Conservation (phyloP, 805 yeast genomes). For the Nakazawaea anatomiae region DNA sequence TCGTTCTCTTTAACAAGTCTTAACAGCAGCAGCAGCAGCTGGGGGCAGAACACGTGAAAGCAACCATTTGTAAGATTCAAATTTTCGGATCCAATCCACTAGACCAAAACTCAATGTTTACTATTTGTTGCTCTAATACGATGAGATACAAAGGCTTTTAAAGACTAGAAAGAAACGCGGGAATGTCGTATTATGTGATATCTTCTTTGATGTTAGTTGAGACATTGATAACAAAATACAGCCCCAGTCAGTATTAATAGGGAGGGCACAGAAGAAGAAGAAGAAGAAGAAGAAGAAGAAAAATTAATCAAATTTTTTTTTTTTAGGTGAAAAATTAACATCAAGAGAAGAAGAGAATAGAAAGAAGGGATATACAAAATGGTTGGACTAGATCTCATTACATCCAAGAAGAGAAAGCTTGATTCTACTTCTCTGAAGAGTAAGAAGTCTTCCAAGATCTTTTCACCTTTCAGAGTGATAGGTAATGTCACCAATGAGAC, state of each 20-base stretch:
- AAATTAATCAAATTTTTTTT: neutral
- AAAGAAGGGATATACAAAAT: constrained; percentile 15
- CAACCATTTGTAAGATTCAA: too few species aligned
- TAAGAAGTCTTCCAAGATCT: constrained; percentile 46
- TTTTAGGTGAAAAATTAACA: constrained; percentile 9
- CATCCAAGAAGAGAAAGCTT: constrained; percentile 10
- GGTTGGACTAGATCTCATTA: constrained; percentile 16
- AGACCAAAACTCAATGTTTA: too few species aligned
- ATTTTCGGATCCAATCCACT: too few species aligned
- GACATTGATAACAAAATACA: neutral
- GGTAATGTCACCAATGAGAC: constrained; percentile 85
- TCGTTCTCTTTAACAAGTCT: too few species aligned
- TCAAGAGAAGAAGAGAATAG: constrained; percentile 22
- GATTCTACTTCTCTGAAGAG: neutral
- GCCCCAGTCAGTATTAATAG: neutral
- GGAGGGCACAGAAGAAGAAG: neutral
- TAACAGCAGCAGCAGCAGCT: too few species aligned
- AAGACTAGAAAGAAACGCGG: too few species aligned
- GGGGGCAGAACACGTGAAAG: too few species aligned
- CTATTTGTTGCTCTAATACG: too few species aligned
- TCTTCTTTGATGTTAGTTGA: too few species aligned
- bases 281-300: neutral
- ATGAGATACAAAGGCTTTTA: too few species aligned
- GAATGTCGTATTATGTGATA: too few species aligned
- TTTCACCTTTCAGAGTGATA: constrained; percentile 79